Evolutionary conservation across 169 alveolate species (phyloP), one percentile per base, ranked within the genome.

Genomic region (Plasmodium relictum): DNA sequence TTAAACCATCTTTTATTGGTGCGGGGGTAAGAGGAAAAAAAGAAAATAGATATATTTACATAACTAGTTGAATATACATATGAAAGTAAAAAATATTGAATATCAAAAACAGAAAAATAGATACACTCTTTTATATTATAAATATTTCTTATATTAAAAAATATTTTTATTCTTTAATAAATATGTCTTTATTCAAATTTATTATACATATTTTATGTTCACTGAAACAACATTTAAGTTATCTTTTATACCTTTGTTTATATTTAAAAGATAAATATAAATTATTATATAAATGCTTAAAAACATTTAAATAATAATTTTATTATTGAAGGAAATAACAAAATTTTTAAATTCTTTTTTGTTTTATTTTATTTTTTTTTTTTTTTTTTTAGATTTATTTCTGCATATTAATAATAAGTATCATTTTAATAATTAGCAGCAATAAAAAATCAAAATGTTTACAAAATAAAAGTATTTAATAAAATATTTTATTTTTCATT

Each of bases 11-110:
- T 6, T 76, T 76, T 52, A 76, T 76, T 76, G 62, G 89, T 22
- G 89, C 89, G 26, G 89, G 89, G 76, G 89, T 76, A 76, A 76
- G 89, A 39, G n/a, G 74, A 18, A 6, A 20, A n/a, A 54, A 74
- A 52, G 59, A 24, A 5, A 39, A 59, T 59, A 59, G n/a, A 59
- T 61, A 61, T 8, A 61, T 61, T 4, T 59, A 59, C 18, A 16
- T 59, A 31, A 1, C 1, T 31, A 31, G 3, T 31, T 31, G 39
- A 31, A 31, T 31, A 31, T 2, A 31, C 3, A 3, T 31, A 31
- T 31, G 3, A 31, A 31, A 31, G 39, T 31, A 31, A 31, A 31
- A 31, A 31, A 31, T 31, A 31, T 31, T 31, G 1, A 31, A 31
- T 2, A 31, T 31, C 39, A 31, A 31, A 31, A 31, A 31, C 3